A percentile compares a stretch with the other conserved stretches of the same genome.
These are phyloP conservation scores for Colletotrichum sp. DNA, from an alignment of 2,329 filamentous ascomycete species.

Conservation along the genomic window DNA sequence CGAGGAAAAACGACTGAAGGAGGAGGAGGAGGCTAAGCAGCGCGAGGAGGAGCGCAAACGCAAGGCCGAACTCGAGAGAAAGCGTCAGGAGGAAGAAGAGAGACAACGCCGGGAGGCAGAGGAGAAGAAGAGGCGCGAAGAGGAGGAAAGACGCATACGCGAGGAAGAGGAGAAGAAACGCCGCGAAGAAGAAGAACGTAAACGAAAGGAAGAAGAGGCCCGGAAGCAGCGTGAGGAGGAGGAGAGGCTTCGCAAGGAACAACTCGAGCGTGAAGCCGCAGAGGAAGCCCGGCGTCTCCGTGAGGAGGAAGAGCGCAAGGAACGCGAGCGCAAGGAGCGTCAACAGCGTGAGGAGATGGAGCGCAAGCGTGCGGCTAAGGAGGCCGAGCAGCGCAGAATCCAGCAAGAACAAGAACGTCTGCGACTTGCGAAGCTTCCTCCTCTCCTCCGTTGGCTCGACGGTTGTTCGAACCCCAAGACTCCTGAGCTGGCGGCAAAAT, in stretches of 20 bases:
- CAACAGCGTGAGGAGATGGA: constrained; percentile 51
- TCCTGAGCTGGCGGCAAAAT: constrained; percentile 55
- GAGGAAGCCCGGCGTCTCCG: constrained; percentile 54
- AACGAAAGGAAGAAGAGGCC: constrained; percentile 41
- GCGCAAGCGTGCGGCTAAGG: constrained; percentile 52
- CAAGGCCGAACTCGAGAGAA: constrained; percentile 26
- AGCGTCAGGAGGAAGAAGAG: constrained; percentile 26
- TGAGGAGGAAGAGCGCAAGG: constrained; percentile 57
- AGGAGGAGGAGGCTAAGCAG: constrained; percentile 29
- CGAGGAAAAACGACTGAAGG: constrained; percentile 38
- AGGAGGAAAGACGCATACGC: constrained; percentile 31
- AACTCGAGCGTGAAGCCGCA: constrained; percentile 51
- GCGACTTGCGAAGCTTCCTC: constrained; percentile 62
- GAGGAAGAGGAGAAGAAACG: constrained; percentile 43
- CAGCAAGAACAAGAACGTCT: constrained; percentile 59
- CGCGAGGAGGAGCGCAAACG: constrained; percentile 37
- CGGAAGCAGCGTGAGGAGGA: constrained; percentile 48
- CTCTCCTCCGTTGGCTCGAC: constrained; percentile 66
- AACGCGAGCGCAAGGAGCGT: constrained; percentile 52
- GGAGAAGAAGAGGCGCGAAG: constrained; percentile 32
- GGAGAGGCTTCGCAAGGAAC: constrained; percentile 48
- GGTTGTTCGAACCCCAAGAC: constrained; percentile 55
- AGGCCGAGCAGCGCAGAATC: constrained; percentile 55
- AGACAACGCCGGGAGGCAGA: constrained; percentile 25
- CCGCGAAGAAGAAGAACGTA: constrained; percentile 41